Conservation (phyloP, 306 rosid species). For the Cucurbita moschata region DNA sequence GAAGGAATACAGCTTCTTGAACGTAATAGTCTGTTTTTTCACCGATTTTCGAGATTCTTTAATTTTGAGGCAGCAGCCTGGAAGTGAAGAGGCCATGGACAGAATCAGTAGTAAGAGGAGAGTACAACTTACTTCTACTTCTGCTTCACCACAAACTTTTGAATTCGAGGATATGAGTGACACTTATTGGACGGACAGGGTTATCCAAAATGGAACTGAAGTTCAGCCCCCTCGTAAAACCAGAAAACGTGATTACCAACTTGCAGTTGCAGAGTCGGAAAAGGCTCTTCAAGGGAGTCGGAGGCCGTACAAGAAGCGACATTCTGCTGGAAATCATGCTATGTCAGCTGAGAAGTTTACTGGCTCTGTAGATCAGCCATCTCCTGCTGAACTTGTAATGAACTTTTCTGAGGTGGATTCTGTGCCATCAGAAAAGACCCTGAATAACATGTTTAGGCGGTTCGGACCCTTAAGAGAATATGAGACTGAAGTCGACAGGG, state of each 20-base stretch:
- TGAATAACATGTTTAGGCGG: slow-evolving; percentile 75
- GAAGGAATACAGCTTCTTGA: slow-evolving; percentile 26
- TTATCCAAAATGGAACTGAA: slow-evolving; percentile 72
- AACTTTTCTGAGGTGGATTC: slow-evolving; percentile 73
- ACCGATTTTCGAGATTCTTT: slow-evolving; percentile 70
- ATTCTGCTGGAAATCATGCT: slow-evolving; percentile 22
- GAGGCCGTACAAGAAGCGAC: slow-evolving; percentile 62
- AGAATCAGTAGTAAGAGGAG: slow-evolving; percentile 52
- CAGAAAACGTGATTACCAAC: slow-evolving; percentile 40
- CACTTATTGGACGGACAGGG: slow-evolving; percentile 91
- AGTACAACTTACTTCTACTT: slow-evolving; percentile 14
- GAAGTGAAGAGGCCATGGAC: slow-evolving; percentile 20
- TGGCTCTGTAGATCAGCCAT: slow-evolving; percentile 52
- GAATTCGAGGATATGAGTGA: slow-evolving; percentile 96
- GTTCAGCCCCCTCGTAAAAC: slow-evolving; percentile 41
- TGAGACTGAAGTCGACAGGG: slow-evolving; percentile 85
- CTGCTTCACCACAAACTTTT: slow-evolving; percentile 52
- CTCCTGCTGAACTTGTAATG: slow-evolving; percentile 84
- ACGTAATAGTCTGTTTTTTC: slow-evolving; percentile 51
- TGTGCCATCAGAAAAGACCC: slow-evolving; percentile 61
- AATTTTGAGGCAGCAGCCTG: slow-evolving; percentile 22
- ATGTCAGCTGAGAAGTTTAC: slow-evolving; percentile 45
- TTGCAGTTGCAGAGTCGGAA: slow-evolving; percentile 28
- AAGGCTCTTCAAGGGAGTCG: slow-evolving; percentile 49
- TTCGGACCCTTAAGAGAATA: slow-evolving; percentile 85